Base-by-base conservation (phyloP, 2,329 filamentous ascomycete species). In the Ramularia endophylla region DNA sequence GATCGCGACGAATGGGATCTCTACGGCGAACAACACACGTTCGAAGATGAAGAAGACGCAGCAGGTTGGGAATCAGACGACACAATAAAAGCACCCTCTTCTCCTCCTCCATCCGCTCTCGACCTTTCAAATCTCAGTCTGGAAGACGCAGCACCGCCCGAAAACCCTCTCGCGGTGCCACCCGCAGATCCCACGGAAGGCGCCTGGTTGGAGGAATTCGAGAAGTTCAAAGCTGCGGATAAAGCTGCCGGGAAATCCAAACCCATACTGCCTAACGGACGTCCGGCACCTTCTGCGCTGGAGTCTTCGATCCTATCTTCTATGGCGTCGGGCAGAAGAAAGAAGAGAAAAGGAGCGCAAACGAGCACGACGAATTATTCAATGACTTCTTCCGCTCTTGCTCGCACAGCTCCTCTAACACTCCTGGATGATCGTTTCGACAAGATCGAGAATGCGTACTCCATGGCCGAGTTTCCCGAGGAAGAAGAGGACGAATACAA, bases 31-130 rank as follows among this genome's bases (percentile, higher is more conserved):
- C 56, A 59, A 41, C 53, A 61, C 31, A 22, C 57, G 17, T 58
- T 62, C 25, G 56, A 55, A 13, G 48, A 54, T 22, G 22, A 25
- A 25, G 54, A 59, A 18, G 80, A 83, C 4, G 87, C 90, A 38
- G 84, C 85, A 1, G 92, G 90, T 5, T 98, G 89, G 89, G 89
- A 95, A 65, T 94, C 88, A 6, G 92, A 98, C 63, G 83, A 81
- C 54, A 98, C 92, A 1, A 87, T 74, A 83, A 61, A 94, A 84
- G 70, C 76, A n/a, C 58, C 7, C 22, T 25, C 22, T 6, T 53
- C 47, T 20, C 53, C 55, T 19, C 51, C 41, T 20, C 40, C 51
- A 37, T 34, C 47, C 25, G 38, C 41, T 39, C 38, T 49, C 36
- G 38, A 38, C 15, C 36, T 57, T 16, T 46, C 50, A 57, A 17